Evolutionary conservation across 2,329 filamentous ascomycete species (phyloP), one percentile per base, ranked within the genome.

Genomic region (Ophiostoma perfectum): DNA sequence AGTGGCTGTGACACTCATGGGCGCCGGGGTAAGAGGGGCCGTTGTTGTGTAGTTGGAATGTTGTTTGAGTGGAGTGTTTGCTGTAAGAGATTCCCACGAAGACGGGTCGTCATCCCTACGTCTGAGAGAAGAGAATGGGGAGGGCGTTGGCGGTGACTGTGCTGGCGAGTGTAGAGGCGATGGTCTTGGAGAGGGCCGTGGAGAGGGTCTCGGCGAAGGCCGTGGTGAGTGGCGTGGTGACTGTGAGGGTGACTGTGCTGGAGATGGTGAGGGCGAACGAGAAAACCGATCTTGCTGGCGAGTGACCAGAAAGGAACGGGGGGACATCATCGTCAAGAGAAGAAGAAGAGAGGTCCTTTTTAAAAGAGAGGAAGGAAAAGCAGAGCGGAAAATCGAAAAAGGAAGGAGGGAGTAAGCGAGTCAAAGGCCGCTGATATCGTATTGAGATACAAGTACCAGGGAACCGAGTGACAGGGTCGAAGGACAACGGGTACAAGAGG

Each of bases 301-400:
- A 66, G 76, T 75, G 67, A 77, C 76, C 70, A 80, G 75, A 74
- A 78, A 78, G 62, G 78, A 78, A 67, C 77, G 78, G 69, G 78
- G 77, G 70, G 77, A 78, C 75, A 79, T 78, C 77, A 80, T 79
- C 42, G 64, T 64, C 44, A 49, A 16, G 12, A 55, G 27, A 62
- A 62, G 27, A 60, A 39, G 27, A 62, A 62, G 27, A 39, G 55
- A 38, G 55, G 55, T 62, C 55, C 36, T 62, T 38, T 58, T 62
- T 62, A n/a, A 62, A 7, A 38, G 38, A 18, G 16, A 38, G 16
- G 8, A 63, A 63, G 38, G 16, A 42, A 58, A 42, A 7, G 60
- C 18, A 63, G n/a, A 44, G 39, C 7, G 16, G 36, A 7, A 63
- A 8, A 27, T 8, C 9, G 39, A 14, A 9, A 62, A 14, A 41